Conservation (phyloP, 306 rosid species). For the Glycine soja region DNA sequence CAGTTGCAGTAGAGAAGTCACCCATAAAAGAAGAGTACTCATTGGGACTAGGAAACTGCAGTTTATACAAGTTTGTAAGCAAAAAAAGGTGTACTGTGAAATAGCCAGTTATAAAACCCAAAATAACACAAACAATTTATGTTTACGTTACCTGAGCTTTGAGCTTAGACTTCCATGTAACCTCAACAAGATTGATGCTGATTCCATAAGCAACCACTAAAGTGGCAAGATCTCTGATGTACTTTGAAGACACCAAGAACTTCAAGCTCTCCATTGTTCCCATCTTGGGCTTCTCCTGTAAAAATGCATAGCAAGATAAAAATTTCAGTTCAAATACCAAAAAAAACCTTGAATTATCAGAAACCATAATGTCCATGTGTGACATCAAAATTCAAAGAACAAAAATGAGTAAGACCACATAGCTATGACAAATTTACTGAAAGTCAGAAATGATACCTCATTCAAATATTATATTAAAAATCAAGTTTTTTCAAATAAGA, state of each 20-base stretch:
- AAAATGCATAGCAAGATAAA: conserved; percentile 28
- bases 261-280: conserved; percentile 98
- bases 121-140: conserved; percentile 33
- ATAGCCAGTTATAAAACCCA: conserved; percentile 7
- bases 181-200: conserved; percentile 93
- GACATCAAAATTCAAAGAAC: too few species aligned
- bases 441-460: background rate
- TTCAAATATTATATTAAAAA: conserved; percentile 8
- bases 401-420: too few species aligned
- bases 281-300: conserved; percentile 92
- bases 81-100: background rate
- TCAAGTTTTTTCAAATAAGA: background rate
- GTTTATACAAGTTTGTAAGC: conserved; percentile 9
- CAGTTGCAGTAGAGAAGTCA: conserved; percentile 94
- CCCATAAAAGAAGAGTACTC: conserved; percentile 97
- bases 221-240: conserved; percentile 96
- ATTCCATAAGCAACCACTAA: conserved; percentile 96
- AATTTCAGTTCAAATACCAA: background rate
- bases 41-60: conserved; percentile 97
- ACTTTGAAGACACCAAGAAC: conserved; percentile 91
- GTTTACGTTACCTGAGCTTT: conserved; percentile 82
- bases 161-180: conserved; percentile 98
- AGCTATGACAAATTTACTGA: too few species aligned
- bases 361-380: too few species aligned
- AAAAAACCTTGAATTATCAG: too few species aligned